Evolutionary conservation across 257 asterid genomes (phyloP), one percentile per base, ranked within the genome.

Genomic region (Striga asiatica): DNA sequence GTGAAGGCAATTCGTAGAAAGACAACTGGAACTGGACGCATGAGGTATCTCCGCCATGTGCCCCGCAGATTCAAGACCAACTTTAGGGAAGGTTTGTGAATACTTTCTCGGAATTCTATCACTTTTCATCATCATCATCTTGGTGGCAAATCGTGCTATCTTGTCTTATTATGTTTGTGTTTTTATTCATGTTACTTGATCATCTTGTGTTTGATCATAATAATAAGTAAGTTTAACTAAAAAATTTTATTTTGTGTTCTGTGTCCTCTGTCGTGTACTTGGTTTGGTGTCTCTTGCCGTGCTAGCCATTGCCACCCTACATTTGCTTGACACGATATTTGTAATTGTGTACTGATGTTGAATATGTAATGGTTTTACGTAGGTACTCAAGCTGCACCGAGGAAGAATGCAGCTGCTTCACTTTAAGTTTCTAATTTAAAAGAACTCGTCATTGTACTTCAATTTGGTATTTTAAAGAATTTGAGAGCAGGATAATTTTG

Each of bases 301-400:
- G n/a, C n/a, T n/a, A n/a, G n/a, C n/a, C n/a, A n/a, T n/a, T n/a
- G n/a, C n/a, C n/a, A n/a, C n/a, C n/a, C n/a, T n/a, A 39, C 16
- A 39, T 39, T 12, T 39, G 6, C 8, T 39, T 39, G 4, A 5
- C 47, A 0, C 4, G n/a, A 13, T 1, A 0, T 27, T 21, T 20
- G 0, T n/a, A n/a, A 13, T 3, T 16, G 16, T 39, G 0, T 25
- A 16, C 28, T 64, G 27, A 66, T 38, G 6, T 48, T 8, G 8
- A 14, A 8, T 2, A 52, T 59, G 11, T 64, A 29, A 17, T 38
- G n/a, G 1, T 66, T n/a, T n/a, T n/a, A n/a, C n/a, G n/a, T 32
- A 83, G 95, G 94, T 24, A 81, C 94, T 37, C 68, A 83, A 77
- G 95, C 95, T 57, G 95, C 95, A 21, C 95, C 95, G n/a, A 83